phyloP scores from a whole-genome alignment of 805 yeast species.

The Starmerella apis region DNA sequence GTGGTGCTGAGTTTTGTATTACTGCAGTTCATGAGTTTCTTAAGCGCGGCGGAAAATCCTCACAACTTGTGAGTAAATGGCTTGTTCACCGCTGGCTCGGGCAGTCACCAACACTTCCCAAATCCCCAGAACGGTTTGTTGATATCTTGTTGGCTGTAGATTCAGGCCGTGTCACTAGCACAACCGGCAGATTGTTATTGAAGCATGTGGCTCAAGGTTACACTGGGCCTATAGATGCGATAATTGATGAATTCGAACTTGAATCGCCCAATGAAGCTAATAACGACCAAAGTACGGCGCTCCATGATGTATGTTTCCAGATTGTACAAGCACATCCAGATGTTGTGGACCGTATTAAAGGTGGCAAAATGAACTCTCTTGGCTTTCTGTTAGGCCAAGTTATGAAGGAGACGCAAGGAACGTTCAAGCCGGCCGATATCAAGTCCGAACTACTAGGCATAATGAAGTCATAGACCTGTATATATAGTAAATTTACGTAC shows the following conservation, averaged over 20 bases:
- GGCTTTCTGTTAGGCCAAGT: slow-evolving; percentile 75
- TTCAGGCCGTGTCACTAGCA: slow-evolving; percentile 42
- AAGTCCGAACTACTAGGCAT: slow-evolving; percentile 26
- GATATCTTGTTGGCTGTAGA: slow-evolving; percentile 47
- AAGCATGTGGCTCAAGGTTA: slow-evolving; percentile 38
- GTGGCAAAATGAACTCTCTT: slow-evolving; percentile 57
- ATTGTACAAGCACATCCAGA: slow-evolving; percentile 41
- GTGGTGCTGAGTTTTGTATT: slow-evolving; percentile 29
- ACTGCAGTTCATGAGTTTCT: slow-evolving; percentile 33
- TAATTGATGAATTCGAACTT: slow-evolving; percentile 44
- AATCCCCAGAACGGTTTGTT: slow-evolving; percentile 39
- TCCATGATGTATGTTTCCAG: slow-evolving; percentile 38
- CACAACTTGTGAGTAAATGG: slow-evolving; percentile 59
- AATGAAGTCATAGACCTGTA: not conserved
- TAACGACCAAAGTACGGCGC: slow-evolving; percentile 30
- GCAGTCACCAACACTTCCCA: slow-evolving; percentile 42
- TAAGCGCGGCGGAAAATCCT: slow-evolving; percentile 22
- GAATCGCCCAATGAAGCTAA: slow-evolving; percentile 33
- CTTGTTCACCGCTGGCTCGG: slow-evolving; percentile 73
- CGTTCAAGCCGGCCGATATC: slow-evolving; percentile 25
- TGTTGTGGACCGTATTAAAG: slow-evolving; percentile 45
- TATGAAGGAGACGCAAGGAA: slow-evolving; percentile 70
- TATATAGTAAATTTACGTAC: no score
- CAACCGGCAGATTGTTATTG: slow-evolving; percentile 58
- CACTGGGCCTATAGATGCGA: slow-evolving; percentile 29